Percentiles rank a stretch among this genome's conserved stretches.
Conservation (phyloP, 1,284 basidiomycete species). For the Gymnopus androsaceus region DNA sequence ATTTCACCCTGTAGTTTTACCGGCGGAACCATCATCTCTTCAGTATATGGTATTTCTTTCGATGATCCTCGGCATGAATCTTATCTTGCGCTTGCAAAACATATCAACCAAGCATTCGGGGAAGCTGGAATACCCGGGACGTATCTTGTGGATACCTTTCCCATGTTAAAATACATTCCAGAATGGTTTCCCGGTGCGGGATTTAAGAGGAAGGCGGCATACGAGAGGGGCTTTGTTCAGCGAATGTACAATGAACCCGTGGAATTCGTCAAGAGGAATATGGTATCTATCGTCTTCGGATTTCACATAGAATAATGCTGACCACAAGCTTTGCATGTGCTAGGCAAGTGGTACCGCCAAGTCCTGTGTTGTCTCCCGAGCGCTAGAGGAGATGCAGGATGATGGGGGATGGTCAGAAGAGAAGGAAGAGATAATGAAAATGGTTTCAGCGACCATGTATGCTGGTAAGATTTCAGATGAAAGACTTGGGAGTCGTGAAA, state of each 20-base stretch:
- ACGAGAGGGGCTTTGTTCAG: slow-evolving; percentile 44
- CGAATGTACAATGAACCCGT: slow-evolving; percentile 46
- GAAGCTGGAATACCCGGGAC: slow-evolving; percentile 26
- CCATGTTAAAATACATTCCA: slow-evolving; percentile 34
- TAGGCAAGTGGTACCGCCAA: slow-evolving; percentile 13
- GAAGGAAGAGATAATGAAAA: slow-evolving; percentile 3
- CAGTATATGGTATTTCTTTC: slow-evolving; percentile 2
- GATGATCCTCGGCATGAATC: slow-evolving; percentile 19
- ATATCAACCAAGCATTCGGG: background rate
- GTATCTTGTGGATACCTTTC: slow-evolving; percentile 48
- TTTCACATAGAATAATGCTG: background rate
- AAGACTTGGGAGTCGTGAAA: background rate
- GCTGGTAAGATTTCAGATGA: slow-evolving; percentile 11
- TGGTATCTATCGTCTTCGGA: slow-evolving; percentile 29
- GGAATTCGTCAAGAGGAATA: slow-evolving; percentile 40
- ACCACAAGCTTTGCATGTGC: too few species aligned
- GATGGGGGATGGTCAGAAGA: slow-evolving; percentile 7
- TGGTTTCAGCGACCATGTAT: slow-evolving; percentile 8
- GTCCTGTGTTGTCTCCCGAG: slow-evolving; percentile 12
- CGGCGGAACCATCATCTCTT: too few species aligned
- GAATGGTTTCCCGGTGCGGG: slow-evolving; percentile 37
- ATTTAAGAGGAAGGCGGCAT: slow-evolving; percentile 42
- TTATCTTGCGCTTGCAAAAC: slow-evolving; percentile 24
- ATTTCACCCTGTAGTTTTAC: too few species aligned
- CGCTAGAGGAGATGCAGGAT: slow-evolving; percentile 10